phyloP scores from a whole-genome alignment of 352 stramenopile species.

The Pythium sp. region DNA sequence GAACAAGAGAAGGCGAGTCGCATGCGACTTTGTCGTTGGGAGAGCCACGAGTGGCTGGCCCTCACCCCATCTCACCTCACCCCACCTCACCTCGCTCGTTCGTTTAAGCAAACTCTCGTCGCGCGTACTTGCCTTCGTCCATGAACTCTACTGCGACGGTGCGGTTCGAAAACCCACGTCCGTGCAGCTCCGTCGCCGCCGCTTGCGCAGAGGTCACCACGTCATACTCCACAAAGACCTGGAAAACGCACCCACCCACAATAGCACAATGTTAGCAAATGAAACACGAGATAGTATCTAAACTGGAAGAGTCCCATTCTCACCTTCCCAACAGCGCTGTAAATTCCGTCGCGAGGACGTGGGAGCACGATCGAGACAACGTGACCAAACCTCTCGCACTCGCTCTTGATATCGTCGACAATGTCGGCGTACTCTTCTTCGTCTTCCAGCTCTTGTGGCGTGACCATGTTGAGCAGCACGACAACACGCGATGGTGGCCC shows the following conservation, averaged over 20 bases:
- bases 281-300: background rate
- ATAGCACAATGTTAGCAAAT: constrained; percentile 12
- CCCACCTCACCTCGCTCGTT: background rate
- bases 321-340: constrained; percentile 65
- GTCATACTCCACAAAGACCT: constrained; percentile 94
- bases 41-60: background rate
- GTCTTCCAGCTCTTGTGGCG: constrained; percentile 93
- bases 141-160: constrained; percentile 90
- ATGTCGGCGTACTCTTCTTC: constrained; percentile 95
- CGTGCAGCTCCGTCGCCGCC: constrained; percentile 88
- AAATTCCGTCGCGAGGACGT: constrained; percentile 59
- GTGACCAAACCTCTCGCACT: constrained; percentile 89
- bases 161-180: constrained; percentile 91
- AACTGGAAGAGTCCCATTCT: background rate
- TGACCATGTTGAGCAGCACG: constrained; percentile 98
- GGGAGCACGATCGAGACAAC: constrained; percentile 82
- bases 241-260: constrained; percentile 12
- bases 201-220: constrained; percentile 70
- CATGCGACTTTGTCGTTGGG: background rate
- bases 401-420: constrained; percentile 94
- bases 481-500: constrained; percentile 84
- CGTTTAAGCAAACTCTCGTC: constrained; percentile 58
- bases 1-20: background rate
- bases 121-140: constrained; percentile 85
- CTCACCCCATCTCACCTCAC: background rate